A percentile compares a stretch with the other conserved stretches of the same genome.
Evolutionary conservation across 2,329 filamentous ascomycete genomes (phyloP).

Genomic region (Aureobasidium pullulans): DNA sequence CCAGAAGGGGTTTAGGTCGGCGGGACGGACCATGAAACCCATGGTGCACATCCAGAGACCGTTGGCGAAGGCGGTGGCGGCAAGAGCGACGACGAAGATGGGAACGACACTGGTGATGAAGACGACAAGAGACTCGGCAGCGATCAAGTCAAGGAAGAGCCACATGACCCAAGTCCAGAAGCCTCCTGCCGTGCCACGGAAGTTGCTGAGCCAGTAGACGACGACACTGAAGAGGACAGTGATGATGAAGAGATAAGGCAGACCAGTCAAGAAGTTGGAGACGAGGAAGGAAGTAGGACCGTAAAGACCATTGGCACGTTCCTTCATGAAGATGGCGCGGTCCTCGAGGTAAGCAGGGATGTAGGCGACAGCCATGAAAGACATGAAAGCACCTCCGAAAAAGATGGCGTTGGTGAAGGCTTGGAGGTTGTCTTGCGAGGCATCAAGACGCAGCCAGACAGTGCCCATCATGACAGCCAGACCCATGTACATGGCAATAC

Average conservation of each 20-base stretch:
- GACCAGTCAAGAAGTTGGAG: slow-evolving; percentile 73
- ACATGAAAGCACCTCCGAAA: slow-evolving; percentile 47
- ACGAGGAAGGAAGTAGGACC: slow-evolving; percentile 65
- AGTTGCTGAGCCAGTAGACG: slow-evolving; percentile 74
- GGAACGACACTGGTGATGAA: slow-evolving; percentile 66
- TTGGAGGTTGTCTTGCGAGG: slow-evolving; percentile 66
- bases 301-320: slow-evolving; percentile 74
- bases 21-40: slow-evolving; percentile 70
- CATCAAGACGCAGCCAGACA: slow-evolving; percentile 67
- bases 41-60: slow-evolving; percentile 84
- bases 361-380: slow-evolving; percentile 61
- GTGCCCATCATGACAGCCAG: slow-evolving; percentile 84
- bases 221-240: slow-evolving; percentile 66
- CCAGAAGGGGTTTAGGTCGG: slow-evolving; percentile 73
- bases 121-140: slow-evolving; percentile 76
- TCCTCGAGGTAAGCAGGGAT: slow-evolving; percentile 80
- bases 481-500: slow-evolving; percentile 73
- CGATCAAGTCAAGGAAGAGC: slow-evolving; percentile 77
- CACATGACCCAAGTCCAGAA: slow-evolving; percentile 78
- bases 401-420: slow-evolving; percentile 74
- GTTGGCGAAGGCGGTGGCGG: slow-evolving; percentile 76
- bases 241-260: slow-evolving; percentile 73
- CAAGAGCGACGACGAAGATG: slow-evolving; percentile 72
- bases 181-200: slow-evolving; percentile 54
- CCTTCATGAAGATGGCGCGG: slow-evolving; percentile 63